Conservation (phyloP, 2,329 filamentous ascomycete genomes). For the Apiospora koreana region DNA sequence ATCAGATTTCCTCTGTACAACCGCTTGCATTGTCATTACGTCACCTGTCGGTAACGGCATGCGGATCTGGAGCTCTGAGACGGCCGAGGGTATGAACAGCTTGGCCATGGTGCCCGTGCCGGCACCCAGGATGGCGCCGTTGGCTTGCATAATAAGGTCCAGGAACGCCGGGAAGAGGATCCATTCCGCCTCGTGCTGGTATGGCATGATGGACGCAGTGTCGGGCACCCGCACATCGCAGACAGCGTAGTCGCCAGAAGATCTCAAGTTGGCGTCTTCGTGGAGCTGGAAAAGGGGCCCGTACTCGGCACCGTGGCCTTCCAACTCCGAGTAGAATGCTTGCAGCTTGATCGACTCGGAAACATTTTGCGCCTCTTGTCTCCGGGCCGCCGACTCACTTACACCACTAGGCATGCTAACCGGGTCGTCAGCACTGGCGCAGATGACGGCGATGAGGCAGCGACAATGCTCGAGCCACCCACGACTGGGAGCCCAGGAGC, state of each 20-base stretch:
- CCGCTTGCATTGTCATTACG: no score
- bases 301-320: slow-evolving; percentile 14
- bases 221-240: neutral
- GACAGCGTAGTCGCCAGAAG: no score
- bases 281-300: neutral
- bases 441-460: slow-evolving; percentile 26
- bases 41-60: no score
- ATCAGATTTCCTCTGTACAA: no score
- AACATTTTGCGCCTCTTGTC: no score
- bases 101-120: no score
- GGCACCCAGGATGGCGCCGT: no score
- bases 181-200: neutral
- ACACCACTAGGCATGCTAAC: no score
- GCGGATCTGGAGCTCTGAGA: neutral
- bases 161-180: neutral
- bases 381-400: no score
- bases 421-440: no score
- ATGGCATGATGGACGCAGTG: neutral
- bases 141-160: slow-evolving; percentile 2
- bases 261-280: no score
- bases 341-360: slow-evolving; percentile 1
- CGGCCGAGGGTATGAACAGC: neutral
- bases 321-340: slow-evolving; percentile 21
- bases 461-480: slow-evolving; percentile 42
- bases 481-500: slow-evolving; percentile 34